Evolutionary conservation across 768 basidiomycete genomes (phyloP).

Genomic region (Xerocomellus intermedius): DNA sequence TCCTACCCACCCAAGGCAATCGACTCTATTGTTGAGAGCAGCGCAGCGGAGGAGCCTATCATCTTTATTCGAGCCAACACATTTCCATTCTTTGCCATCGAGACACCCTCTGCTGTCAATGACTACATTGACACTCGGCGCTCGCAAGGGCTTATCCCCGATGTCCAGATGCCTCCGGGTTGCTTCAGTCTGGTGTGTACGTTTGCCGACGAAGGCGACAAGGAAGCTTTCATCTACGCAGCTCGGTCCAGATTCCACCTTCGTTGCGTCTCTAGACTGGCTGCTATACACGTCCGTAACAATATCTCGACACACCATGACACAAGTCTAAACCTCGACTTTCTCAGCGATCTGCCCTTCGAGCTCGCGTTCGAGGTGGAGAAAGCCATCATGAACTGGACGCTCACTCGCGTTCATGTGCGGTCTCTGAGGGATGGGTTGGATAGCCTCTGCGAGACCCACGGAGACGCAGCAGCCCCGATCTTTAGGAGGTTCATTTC

Average conservation of each 20-base stretch:
- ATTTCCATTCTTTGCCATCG: constrained; percentile 30
- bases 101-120: background rate
- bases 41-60: constrained; percentile 5
- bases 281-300: constrained; percentile 18
- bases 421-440: constrained; percentile 21
- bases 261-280: background rate
- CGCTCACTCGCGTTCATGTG: constrained; percentile 25
- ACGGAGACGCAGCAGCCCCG: constrained; percentile 15
- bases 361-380: constrained; percentile 39
- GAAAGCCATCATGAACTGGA: constrained; percentile 33
- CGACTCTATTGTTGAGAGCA: constrained; percentile 19
- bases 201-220: constrained; percentile 26
- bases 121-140: constrained; percentile 14
- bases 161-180: constrained; percentile 26
- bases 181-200: constrained; percentile 31
- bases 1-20: constrained; percentile 24
- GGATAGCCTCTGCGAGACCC: constrained; percentile 13
- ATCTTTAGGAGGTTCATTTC: constrained; percentile 26
- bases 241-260: constrained; percentile 24
- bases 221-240: constrained; percentile 29
- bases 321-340: constrained; percentile 16
- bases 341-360: constrained; percentile 31
- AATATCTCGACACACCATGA: constrained; percentile 7
- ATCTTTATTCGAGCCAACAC: constrained; percentile 35
- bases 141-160: constrained; percentile 26